Base-by-base conservation (phyloP, 192 early-diverging fungal genomes). In the Coemansia aciculifera region DNA sequence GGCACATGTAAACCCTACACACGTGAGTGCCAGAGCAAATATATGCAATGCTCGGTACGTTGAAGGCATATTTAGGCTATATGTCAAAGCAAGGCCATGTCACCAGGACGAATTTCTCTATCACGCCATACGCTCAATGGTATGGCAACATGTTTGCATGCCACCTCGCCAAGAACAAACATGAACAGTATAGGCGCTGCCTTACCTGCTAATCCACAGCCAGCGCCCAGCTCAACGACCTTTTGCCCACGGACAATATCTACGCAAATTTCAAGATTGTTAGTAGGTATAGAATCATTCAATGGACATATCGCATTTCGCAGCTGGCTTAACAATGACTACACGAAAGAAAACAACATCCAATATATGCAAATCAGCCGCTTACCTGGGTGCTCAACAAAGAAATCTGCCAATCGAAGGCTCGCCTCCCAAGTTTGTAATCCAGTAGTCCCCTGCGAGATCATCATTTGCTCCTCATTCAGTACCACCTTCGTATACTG, bases 351-450 rank as follows among this genome's bases (percentile, higher is more conserved):
- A 2, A 27, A 12, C n/a, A 39, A 19, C 38, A 39, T 54, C 21
- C 27, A 23, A 54, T 34, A 10, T 36, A 36, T 13, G 11, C 4
- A 34, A 3, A 15, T 46, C 7, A 15, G 36, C 1, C 3, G 32
- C 52, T 74, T 83, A 78, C 75, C 80, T 46, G 80, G 75, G 38
- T 83, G 68, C 63, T 78, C 75, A 6, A 70, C 32, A 59, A 90
- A 74, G 51, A 84, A 87, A 49, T 88, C 84, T 3, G 84, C 64
- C 42, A 90, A 68, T 5, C 78, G 71, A 44, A 89, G 59, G 15
- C 86, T 83, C 2, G 88, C 88, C 40, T 86, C 88, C 89, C 89
- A 90, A 10, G 86, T 87, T 49, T 84, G 73, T 31, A 90, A 51
- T 0, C 89, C 88, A 4, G 89, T 88, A 2, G 89, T 87, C 1